Percentiles rank a stretch among this genome's conserved stretches.
phyloP scores from a whole-genome alignment of 202 grass and related monocot genomes.

The Miscanthus sacchariflorus region DNA sequence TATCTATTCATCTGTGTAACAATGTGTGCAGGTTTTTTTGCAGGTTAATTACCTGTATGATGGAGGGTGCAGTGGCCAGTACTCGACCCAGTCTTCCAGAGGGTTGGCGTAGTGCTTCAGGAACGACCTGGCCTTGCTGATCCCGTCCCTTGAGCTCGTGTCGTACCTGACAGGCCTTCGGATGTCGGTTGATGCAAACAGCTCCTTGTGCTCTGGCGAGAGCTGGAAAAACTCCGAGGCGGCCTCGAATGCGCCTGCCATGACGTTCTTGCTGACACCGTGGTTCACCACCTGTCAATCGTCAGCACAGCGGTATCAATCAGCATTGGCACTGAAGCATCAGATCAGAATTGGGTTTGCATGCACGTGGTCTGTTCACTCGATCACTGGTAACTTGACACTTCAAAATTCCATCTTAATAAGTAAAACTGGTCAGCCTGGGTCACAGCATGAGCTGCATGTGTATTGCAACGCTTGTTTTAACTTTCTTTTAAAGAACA shows the following conservation, averaged over 20 bases:
- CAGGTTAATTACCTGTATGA: slow-evolving; percentile 63
- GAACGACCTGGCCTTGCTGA: slow-evolving; percentile 59
- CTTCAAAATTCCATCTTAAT: neutral
- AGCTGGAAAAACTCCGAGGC: slow-evolving; percentile 70
- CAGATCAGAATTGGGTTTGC: neutral
- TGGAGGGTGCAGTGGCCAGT: slow-evolving; percentile 64
- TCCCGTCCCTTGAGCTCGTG: slow-evolving; percentile 47
- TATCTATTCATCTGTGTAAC: neutral
- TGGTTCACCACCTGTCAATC: slow-evolving; percentile 72
- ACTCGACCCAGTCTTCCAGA: slow-evolving; percentile 55
- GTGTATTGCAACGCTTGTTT: neutral
- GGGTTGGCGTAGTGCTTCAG: slow-evolving; percentile 88
- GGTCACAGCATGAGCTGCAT: neutral
- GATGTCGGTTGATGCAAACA: slow-evolving; percentile 63
- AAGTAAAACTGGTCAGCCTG: neutral
- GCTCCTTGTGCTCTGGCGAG: slow-evolving; percentile 50
- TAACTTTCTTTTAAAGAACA: neutral
- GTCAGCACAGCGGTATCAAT: neutral
- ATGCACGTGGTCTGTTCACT: no score
- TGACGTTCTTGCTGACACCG: slow-evolving; percentile 59
- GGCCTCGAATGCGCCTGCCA: slow-evolving; percentile 57
- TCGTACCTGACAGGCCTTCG: slow-evolving; percentile 60
- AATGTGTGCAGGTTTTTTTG: neutral
- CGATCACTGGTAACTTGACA: neutral
- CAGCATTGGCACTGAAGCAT: neutral